Percentiles rank a stretch among this genome's conserved stretches.
Conservation (phyloP, 1,139 yeast species). For the Blastobotrys capitulatus region DNA sequence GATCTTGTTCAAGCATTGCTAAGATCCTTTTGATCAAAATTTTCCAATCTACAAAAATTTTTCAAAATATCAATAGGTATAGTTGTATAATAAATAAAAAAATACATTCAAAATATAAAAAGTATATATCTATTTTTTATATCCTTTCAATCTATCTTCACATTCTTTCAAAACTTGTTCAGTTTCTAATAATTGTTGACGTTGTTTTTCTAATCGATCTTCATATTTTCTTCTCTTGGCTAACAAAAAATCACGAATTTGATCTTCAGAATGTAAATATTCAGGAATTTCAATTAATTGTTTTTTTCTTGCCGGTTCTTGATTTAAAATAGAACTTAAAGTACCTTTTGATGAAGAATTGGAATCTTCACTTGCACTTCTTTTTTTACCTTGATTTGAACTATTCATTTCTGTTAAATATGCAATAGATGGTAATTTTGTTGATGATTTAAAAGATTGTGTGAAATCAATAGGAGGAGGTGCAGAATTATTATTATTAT, state of each 20-base stretch:
- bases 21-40: background rate
- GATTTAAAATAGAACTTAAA: slow-evolving; percentile 22
- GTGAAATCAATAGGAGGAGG: slow-evolving; percentile 33
- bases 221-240: slow-evolving; percentile 30
- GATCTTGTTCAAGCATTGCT: background rate
- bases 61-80: no score
- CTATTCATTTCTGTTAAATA: slow-evolving; percentile 2
- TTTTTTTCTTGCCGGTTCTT: slow-evolving; percentile 10
- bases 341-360: background rate
- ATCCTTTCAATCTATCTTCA: slow-evolving; percentile 15
- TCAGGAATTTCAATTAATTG: slow-evolving; percentile 24
- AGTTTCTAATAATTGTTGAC: slow-evolving; percentile 24
- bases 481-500: slow-evolving; percentile 4
- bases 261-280: slow-evolving; percentile 24
- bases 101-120: background rate
- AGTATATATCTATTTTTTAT: background rate
- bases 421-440: slow-evolving; percentile 13
- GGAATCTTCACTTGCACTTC: slow-evolving; percentile 7
- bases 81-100: no score
- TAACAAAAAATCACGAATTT: slow-evolving; percentile 30
- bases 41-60: no score
- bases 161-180: slow-evolving; percentile 26
- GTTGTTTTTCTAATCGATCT: slow-evolving; percentile 29
- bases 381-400: background rate
- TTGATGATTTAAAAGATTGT: slow-evolving; percentile 24